phyloP scores from a whole-genome alignment of 2,329 filamentous ascomycete species.

The Talaromyces marneffei region DNA sequence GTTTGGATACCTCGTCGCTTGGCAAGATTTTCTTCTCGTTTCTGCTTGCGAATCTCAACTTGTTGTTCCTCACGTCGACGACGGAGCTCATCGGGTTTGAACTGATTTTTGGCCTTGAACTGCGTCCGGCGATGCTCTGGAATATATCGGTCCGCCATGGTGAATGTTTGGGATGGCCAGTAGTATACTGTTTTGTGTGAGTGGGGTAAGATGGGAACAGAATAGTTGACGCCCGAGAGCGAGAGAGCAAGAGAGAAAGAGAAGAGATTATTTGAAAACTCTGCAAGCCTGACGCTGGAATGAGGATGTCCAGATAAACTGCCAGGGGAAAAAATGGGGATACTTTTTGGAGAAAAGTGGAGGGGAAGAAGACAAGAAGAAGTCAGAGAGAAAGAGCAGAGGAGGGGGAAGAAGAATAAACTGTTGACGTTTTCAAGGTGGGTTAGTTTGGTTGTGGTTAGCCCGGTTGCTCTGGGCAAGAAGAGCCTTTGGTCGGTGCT shows the following conservation, averaged over 20 bases:
- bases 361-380: constrained; percentile 15
- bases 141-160: constrained; percentile 98
- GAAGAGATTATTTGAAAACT: background rate
- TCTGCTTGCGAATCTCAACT: constrained; percentile 97
- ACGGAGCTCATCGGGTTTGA: constrained; percentile 98
- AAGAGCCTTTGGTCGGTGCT: constrained; percentile 1
- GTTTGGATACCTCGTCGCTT: constrained; percentile 92
- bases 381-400: background rate
- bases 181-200: constrained; percentile 16
- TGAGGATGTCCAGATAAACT: constrained; percentile 17
- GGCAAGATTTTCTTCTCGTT: constrained; percentile 97
- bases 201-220: constrained; percentile 19
- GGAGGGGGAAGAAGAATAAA: background rate
- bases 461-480: constrained; percentile 10
- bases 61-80: constrained; percentile 98
- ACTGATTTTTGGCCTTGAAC: constrained; percentile 99
- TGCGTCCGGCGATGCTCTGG: constrained; percentile 98
- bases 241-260: constrained; percentile 1
- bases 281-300: constrained; percentile 7
- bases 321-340: background rate
- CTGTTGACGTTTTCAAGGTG: constrained; percentile 3
- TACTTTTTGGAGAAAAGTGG: constrained; percentile 21
- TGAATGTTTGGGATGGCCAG: constrained; percentile 28
- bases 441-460: constrained; percentile 12
- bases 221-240: constrained; percentile 17